These are phyloP conservation scores for Hypoxylon fragiforme DNA, from an alignment of 495 filamentous ascomycete species.

Conservation along the genomic window DNA sequence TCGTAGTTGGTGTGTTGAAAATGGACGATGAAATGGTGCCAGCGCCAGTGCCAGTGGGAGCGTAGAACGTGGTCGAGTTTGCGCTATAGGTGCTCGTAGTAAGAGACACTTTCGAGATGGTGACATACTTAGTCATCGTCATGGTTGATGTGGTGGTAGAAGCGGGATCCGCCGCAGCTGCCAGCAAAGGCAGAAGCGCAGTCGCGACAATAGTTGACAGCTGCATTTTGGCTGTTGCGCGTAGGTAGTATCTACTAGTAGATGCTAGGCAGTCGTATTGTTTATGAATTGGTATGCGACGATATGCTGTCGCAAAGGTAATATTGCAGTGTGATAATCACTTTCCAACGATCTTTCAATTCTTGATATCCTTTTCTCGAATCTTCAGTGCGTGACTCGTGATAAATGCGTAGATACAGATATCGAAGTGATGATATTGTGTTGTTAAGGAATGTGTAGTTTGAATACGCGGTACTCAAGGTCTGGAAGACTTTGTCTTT, in stretches of 20 bases:
- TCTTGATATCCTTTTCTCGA: conserved; percentile 12
- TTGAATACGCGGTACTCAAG: conserved; percentile 51
- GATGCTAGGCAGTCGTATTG: no score
- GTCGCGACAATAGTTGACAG: conserved; percentile 39
- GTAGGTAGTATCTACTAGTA: not conserved
- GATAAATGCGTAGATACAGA: conserved; percentile 7
- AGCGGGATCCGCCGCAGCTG: conserved; percentile 42
- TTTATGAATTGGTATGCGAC: conserved; percentile 17
- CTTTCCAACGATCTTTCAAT: conserved; percentile 1
- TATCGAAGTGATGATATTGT: conserved; percentile 23
- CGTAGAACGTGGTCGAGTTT: conserved; percentile 31
- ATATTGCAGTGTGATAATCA: conserved; percentile 5
- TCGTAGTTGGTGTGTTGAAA: conserved; percentile 26
- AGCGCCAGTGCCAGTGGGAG: conserved; percentile 32
- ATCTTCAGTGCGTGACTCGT: conserved; percentile 21
- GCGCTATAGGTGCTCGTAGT: conserved; percentile 29
- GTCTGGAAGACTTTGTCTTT: conserved; percentile 12
- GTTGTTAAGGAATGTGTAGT: conserved; percentile 40
- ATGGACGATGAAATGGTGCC: conserved; percentile 24
- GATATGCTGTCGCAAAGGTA: conserved; percentile 9
- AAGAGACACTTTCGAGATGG: conserved; percentile 46
- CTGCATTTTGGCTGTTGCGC: conserved; percentile 40
- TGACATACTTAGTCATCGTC: conserved; percentile 58
- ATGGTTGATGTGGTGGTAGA: conserved; percentile 52
- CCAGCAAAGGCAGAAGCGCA: conserved; percentile 50